A percentile compares a stretch with the other conserved stretches of the same genome.
phyloP scores from a whole-genome alignment of 2,329 filamentous ascomycete genomes.

The Geosmithia flava region DNA sequence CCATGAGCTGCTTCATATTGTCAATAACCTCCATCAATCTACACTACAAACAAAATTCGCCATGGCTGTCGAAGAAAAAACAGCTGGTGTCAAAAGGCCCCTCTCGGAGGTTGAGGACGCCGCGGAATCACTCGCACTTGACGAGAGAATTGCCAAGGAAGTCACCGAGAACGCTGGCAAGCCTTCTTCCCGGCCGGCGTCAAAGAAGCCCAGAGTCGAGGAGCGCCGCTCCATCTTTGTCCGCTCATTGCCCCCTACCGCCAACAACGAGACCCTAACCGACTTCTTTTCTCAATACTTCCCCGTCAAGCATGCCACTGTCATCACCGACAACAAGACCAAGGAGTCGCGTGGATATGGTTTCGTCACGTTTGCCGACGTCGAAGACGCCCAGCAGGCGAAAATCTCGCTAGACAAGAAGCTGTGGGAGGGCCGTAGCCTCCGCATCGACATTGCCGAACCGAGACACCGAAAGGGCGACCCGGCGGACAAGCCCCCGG shows the following conservation, averaged over 20 bases:
- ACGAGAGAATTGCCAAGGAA: conserved; percentile 7
- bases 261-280: conserved; percentile 72
- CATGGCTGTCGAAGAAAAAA: not conserved
- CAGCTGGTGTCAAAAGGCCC: conserved; percentile 17
- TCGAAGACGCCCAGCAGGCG: conserved; percentile 77
- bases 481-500: conserved; percentile 21
- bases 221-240: conserved; percentile 73
- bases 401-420: conserved; percentile 71
- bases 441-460: conserved; percentile 81
- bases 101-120: conserved; percentile 15
- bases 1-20: not conserved
- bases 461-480: conserved; percentile 58
- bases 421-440: conserved; percentile 64
- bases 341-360: conserved; percentile 87
- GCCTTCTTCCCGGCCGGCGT: conserved; percentile 10
- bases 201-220: conserved; percentile 47
- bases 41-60: not conserved
- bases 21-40: not conserved
- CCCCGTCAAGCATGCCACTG: conserved; percentile 91
- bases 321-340: conserved; percentile 73
- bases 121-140: conserved; percentile 2
- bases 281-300: conserved; percentile 90
- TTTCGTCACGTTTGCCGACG: conserved; percentile 92
- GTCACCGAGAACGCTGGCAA: conserved; percentile 14
- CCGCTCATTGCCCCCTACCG: conserved; percentile 65